Evolutionary conservation across 768 basidiomycete genomes (phyloP).

Genomic region (Saitozyma sp.): DNA sequence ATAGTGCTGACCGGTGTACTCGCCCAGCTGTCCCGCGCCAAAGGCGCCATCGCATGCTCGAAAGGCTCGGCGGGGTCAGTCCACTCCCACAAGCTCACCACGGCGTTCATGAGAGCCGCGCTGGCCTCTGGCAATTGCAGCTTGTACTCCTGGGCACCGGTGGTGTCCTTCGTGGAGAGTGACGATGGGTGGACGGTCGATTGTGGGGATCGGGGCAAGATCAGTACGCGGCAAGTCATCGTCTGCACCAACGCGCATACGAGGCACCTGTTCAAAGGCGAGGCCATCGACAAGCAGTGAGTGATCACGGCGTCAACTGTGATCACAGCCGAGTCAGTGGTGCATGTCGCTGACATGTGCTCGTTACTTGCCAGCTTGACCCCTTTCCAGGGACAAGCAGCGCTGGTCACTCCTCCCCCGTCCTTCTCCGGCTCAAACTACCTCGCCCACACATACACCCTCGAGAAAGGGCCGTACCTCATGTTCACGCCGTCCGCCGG

Average conservation of each 20-base stretch:
- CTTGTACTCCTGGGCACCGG: conserved; percentile 31
- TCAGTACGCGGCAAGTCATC: too few species aligned
- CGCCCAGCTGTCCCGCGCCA: conserved; percentile 9
- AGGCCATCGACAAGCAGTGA: too few species aligned
- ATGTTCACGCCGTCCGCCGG: conserved; percentile 14
- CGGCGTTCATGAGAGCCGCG: conserved; percentile 23
- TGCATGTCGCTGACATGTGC: too few species aligned
- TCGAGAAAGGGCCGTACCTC: conserved; percentile 27
- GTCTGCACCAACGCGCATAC: too few species aligned
- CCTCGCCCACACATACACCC: conserved; percentile 3
- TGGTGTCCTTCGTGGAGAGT: conserved; percentile 2
- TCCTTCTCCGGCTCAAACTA: conserved; percentile 16
- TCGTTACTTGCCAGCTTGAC: conserved; percentile 8
- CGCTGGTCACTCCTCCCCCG: conserved; percentile 17
- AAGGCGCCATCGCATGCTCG: conserved; percentile 10
- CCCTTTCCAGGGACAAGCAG: conserved; percentile 25
- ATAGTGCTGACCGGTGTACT: background rate
- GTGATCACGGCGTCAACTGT: too few species aligned
- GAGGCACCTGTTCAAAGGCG: too few species aligned
- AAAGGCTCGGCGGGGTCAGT: conserved; percentile 28
- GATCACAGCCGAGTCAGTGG: too few species aligned
- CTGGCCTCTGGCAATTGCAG: conserved; percentile 9
- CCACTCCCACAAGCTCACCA: conserved; percentile 39
- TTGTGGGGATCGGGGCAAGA: too few species aligned
- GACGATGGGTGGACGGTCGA: too few species aligned